A percentile compares a stretch with the other conserved stretches of the same genome.
phyloP scores from a whole-genome alignment of 106 monocot genomes.

The Gastrodia elata region DNA sequence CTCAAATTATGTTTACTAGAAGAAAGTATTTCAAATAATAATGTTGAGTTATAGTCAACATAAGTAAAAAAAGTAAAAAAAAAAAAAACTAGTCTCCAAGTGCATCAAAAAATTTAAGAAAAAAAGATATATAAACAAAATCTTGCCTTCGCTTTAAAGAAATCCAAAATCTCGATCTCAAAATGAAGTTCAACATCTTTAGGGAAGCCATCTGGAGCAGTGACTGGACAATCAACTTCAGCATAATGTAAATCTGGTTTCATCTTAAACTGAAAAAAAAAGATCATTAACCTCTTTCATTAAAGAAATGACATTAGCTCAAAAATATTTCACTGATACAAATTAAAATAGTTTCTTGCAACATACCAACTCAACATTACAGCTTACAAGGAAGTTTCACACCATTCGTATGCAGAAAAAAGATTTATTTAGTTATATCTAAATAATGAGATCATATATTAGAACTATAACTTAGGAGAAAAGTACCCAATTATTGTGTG shows the following conservation, averaged over 20 bases:
- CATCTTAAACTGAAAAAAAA: constrained; percentile 88
- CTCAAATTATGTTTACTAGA: not conserved
- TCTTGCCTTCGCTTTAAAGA: constrained; percentile 85
- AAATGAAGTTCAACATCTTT: constrained; percentile 87
- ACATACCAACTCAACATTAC: not conserved
- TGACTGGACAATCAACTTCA: constrained; percentile 75
- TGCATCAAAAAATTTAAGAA: not conserved
- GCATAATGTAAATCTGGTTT: constrained; percentile 87
- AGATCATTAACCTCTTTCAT: not conserved
- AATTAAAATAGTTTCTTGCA: not conserved
- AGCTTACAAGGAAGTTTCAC: not conserved
- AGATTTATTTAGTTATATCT: not conserved
- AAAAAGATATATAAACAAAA: not conserved
- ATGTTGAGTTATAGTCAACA: not conserved
- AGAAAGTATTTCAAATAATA: not conserved
- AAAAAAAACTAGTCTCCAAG: not conserved
- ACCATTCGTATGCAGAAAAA: not conserved
- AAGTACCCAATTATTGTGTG: not conserved
- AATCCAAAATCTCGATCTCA: constrained; percentile 91
- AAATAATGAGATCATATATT: not conserved
- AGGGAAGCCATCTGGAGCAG: constrained; percentile 62
- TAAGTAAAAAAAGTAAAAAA: not conserved
- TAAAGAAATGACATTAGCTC: not conserved
- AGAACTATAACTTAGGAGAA: not conserved
- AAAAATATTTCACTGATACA: not conserved